These are phyloP conservation scores for Capsicum chinense DNA, from an alignment of 257 asterid species.

Conservation along the genomic window DNA sequence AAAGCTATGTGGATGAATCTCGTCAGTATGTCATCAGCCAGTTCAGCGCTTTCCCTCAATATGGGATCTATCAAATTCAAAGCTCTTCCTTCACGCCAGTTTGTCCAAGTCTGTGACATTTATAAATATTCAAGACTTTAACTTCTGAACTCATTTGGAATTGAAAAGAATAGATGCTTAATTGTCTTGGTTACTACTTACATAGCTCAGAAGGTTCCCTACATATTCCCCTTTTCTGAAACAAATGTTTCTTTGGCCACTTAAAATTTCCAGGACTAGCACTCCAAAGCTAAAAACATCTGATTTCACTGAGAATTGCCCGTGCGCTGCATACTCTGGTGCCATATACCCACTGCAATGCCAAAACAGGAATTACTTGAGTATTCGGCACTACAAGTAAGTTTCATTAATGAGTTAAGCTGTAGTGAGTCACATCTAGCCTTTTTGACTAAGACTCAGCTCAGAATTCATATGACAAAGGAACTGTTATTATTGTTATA, in stretches of 20 bases:
- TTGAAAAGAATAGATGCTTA: not conserved
- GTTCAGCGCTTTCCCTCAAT: slow-evolving; percentile 20
- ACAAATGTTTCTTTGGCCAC: not conserved
- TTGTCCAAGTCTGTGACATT: slow-evolving; percentile 37
- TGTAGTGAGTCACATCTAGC: no score
- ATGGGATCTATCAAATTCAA: slow-evolving; percentile 26
- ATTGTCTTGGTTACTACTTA: slow-evolving; percentile 25
- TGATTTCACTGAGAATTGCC: slow-evolving; percentile 31
- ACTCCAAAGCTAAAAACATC: slow-evolving; percentile 41
- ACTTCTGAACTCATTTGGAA: not conserved
- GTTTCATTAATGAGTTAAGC: no score
- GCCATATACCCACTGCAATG: slow-evolving; percentile 38
- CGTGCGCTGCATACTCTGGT: slow-evolving; percentile 32
- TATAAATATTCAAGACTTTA: not conserved
- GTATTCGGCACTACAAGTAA: not conserved
- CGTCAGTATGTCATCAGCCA: slow-evolving; percentile 25
- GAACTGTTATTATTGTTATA: no score
- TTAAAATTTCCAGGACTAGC: slow-evolving; percentile 31
- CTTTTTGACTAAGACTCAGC: no score
- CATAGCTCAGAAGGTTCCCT: slow-evolving; percentile 20
- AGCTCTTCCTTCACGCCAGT: slow-evolving; percentile 35
- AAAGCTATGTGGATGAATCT: slow-evolving; percentile 42
- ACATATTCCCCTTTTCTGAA: not conserved
- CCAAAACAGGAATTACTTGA: not conserved
- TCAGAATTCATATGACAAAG: no score